Base-by-base conservation (phyloP, 106 monocot genomes). In the Acorus calamus region DNA sequence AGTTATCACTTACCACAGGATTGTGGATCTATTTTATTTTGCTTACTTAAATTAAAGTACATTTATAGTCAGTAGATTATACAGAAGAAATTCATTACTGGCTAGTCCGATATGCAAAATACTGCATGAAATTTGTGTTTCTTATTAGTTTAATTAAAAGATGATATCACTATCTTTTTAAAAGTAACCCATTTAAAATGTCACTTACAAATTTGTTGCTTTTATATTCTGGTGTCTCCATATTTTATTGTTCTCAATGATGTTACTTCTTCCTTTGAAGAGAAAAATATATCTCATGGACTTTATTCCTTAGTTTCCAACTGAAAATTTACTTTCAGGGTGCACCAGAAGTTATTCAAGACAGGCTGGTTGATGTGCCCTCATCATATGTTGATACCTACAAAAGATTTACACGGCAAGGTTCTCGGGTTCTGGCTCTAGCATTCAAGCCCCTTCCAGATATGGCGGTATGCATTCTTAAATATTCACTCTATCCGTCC, bases 261-360 rank as follows among this genome's bases (percentile, higher is more conserved):
- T 51, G 11, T 50, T 61, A 8, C 61, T 44, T 10, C 6, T 59
- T 59, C 0, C 9, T 4, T 9, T 8, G 44, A 47, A 46, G 10
- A 42, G 13, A 4, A 42, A 59, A 43, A 47, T 62, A 47, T 8
- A 47, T n/a, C 49, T 48, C 6, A 51, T 65, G 9, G 4, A 48
- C 7, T 50, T 41, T 10, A 50, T 45, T 42, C 6, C 49, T 55
- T 60, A 46, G 14, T 47, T 10, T 54, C 44, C 2, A 53, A 7
- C 13, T 76, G 8, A 14, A 74, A 52, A 50, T 11, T 76, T 49
- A 50, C 69, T 77, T 47, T 41, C 74, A 98, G 96, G 96, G 96
- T 50, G 96, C 96, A 60, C 96, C 96, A 55, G 96, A 98, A 83
- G 92, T 91, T 61, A 91, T 98, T 56, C 96, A 98, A 83, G 91